Base-by-base conservation (phyloP, 306 rosid species). In the Leucaena leucocephala region DNA sequence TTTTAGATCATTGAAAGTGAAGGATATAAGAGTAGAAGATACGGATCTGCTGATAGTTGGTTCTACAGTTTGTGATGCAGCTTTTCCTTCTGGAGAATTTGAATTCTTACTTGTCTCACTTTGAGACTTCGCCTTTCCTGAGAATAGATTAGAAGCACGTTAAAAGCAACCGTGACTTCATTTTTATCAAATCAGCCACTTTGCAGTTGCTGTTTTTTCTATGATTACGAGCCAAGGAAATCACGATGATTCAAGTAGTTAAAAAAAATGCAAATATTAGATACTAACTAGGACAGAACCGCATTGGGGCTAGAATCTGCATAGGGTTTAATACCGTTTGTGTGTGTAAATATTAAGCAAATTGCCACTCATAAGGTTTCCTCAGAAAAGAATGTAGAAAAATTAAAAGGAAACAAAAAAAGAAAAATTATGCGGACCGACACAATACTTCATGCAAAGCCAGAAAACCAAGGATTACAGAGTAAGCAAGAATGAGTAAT, bases 1-100 rank as follows among this genome's bases (percentile, higher is more conserved):
- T 82, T 71, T 92, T 35, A 94, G 90, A 84, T 94, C 97, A 84
- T 40, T 87, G 81, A 88, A 86, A 81, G 76, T 76, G 81, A 94
- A 94, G 79, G 95, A 91, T 82, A 88, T 94, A 38, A 90, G 82
- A 61, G 44, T 72, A 59, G 33, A 72, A n/a, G 88, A 62, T 55
- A 87, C 58, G 22, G 78, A 74, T 81, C 52, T 75, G 67, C 82
- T 83, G 35, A 71, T 74, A 59, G 83, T 79, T 72, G 92, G 40
- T 76, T 57, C 38, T 68, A 78, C 74, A 72, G 74, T 57, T 62
- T 55, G 65, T 39, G 21, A 80, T 11, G 33, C 44, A 34, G 52
- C 71, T 62, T 79, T 79, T 80, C n/a, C 46, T 16, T 43, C 76
- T 2, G 85, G 43, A 54, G 74, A 22, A 5, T 80, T 75, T 50